These are phyloP conservation scores for Liquidambar formosana DNA, from an alignment of 164 flowering plant species.

Conservation along the genomic window DNA sequence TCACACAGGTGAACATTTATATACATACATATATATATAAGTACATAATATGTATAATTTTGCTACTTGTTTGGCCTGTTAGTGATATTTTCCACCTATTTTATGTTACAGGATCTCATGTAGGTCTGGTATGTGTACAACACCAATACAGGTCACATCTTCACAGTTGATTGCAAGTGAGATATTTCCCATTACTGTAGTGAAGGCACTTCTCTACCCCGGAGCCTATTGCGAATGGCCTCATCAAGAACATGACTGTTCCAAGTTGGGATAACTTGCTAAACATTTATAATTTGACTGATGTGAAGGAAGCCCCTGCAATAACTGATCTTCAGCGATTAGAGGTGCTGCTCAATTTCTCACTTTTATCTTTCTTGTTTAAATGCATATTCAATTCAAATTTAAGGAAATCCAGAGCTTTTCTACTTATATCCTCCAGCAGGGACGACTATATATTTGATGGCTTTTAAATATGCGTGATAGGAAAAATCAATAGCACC, in stretches of 20 bases:
- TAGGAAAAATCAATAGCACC: too few species aligned
- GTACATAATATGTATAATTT: too few species aligned
- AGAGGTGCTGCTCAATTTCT: slow-evolving; percentile 55
- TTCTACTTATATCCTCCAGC: too few species aligned
- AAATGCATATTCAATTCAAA: background rate
- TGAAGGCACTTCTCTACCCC: slow-evolving; percentile 79
- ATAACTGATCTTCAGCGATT: slow-evolving; percentile 78
- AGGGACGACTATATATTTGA: too few species aligned
- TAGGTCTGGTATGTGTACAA: slow-evolving; percentile 71
- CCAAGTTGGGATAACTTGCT: slow-evolving; percentile 74
- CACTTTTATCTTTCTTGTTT: background rate
- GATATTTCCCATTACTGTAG: slow-evolving; percentile 61
- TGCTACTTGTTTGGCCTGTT: too few species aligned
- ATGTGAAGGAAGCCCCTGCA: slow-evolving; percentile 69
- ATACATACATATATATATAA: too few species aligned
- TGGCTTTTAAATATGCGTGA: too few species aligned
- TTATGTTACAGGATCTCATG: slow-evolving; percentile 63
- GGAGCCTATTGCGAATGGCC: slow-evolving; percentile 66
- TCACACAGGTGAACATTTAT: too few species aligned
- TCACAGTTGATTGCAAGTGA: slow-evolving; percentile 85
- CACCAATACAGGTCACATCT: slow-evolving; percentile 78
- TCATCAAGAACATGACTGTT: slow-evolving; percentile 53
- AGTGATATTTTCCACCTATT: too few species aligned
- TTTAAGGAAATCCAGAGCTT: too few species aligned
- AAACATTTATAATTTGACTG: slow-evolving; percentile 70